Percentiles rank a stretch among this genome's conserved stretches.
phyloP scores from a whole-genome alignment of 2,329 filamentous ascomycete genomes.

The Pyrenochaeta sp. region DNA sequence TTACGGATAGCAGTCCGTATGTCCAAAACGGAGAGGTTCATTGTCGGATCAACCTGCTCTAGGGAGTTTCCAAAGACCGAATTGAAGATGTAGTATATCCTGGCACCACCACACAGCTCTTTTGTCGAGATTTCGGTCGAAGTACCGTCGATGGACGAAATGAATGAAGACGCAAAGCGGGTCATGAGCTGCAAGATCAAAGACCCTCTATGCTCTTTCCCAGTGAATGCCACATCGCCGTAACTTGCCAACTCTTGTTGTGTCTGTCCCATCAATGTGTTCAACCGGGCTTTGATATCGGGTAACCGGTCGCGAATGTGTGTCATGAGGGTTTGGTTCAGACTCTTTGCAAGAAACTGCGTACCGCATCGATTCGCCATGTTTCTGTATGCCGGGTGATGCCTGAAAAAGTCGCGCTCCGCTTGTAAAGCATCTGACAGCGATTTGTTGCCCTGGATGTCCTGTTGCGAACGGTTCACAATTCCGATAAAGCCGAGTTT shows the following conservation, averaged over 20 bases:
- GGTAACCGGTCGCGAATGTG: conserved; percentile 95
- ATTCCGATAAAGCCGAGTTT: conserved; percentile 98
- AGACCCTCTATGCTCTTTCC: conserved; percentile 94
- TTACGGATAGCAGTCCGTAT: conserved; percentile 98
- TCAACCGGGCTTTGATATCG: conserved; percentile 96
- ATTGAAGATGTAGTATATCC: conserved; percentile 99
- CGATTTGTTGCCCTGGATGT: conserved; percentile 96
- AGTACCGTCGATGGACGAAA: conserved; percentile 97
- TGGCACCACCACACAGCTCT: conserved; percentile 90
- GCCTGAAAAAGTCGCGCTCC: conserved; percentile 94
- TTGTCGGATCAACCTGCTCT: conserved; percentile 94
- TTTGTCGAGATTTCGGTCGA: conserved; percentile 99
- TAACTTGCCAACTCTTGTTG: conserved; percentile 98
- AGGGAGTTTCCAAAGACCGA: conserved; percentile 97
- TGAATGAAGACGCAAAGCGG: conserved; percentile 95
- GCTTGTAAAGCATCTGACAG: conserved; percentile 88
- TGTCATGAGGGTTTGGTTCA: conserved; percentile 93
- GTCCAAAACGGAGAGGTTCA: conserved; percentile 91
- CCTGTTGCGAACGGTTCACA: conserved; percentile 96
- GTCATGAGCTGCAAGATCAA: conserved; percentile 98
- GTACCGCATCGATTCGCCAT: conserved; percentile 94
- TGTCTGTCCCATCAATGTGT: conserved; percentile 99
- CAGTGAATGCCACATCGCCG: conserved; percentile 95
- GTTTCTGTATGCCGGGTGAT: conserved; percentile 96
- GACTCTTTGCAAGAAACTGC: conserved; percentile 89